Base-by-base conservation (phyloP, 805 yeast species). In the Ogataea parapolymorpha region DNA sequence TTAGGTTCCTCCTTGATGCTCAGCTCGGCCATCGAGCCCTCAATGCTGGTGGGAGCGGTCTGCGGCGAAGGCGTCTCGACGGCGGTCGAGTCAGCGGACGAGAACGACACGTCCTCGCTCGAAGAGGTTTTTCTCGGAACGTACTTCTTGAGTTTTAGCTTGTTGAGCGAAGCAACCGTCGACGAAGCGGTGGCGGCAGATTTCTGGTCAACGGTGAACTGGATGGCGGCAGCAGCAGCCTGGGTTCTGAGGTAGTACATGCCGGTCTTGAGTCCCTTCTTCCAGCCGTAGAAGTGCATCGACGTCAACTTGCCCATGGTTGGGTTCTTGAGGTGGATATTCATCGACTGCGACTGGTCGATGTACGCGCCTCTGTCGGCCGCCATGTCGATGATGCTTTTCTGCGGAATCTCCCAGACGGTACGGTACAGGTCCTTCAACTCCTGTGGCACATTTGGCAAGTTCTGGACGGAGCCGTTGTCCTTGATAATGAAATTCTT, bases 211-310 rank as follows among this genome's bases (percentile, higher is more conserved):
- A 84, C 83, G 14, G 95, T 85, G 68, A 90, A 93, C 70, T 93
- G 96, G 62, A 93, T 93, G 37, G 98, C 96, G 42, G 96, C 91
- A 37, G 96, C 82, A 26, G 98, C 99, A 51, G 98, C 97, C 74
- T 88, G 95, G 8, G 98, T 91, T 71, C 98, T 85, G 65, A 93
- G 72, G 68, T 93, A 93, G 74, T 93, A 93, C 98, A 93, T 93
- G 66, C 99, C 99, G 16, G 99, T 93, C 77, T 93, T 93, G 64
- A 93, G 78, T 48, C 99, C 99, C 72, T 85, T 88, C 75, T 88
- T 87, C 99, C 99, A 93, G 44, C 98, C 99, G 62, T 93, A 91
- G 74, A 93, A 93, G 66, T 93, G 99, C 97, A 93, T 93, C 46
- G 91, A 80, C 7, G 99, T 93, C 61, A 93, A 77, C 67, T 93